These are phyloP conservation scores for Jamesozyma rosinii DNA, from an alignment of 805 yeast genomes.

Conservation along the genomic window DNA sequence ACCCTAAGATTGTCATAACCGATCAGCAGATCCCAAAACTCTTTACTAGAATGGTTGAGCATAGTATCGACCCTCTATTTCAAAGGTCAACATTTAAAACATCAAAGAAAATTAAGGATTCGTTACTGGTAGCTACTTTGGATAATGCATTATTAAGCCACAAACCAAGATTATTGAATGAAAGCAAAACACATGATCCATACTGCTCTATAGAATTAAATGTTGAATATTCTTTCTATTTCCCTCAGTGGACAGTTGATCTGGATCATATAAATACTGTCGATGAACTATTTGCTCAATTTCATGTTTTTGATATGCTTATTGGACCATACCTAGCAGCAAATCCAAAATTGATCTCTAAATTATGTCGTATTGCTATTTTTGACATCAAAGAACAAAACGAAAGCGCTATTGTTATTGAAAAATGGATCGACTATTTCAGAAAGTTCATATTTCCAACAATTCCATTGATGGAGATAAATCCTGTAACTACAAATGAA, in stretches of 20 bases:
- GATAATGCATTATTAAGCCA: constrained; percentile 14
- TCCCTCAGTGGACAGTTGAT: constrained; percentile 39
- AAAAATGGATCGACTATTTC: constrained; percentile 50
- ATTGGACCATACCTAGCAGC: constrained; percentile 48
- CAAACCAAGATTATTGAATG: constrained; percentile 13
- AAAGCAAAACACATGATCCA: constrained; percentile 11
- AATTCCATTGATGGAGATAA: constrained; percentile 42
- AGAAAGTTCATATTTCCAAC: constrained; percentile 63
- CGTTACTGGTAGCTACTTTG: constrained; percentile 5
- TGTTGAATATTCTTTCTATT: constrained; percentile 33
- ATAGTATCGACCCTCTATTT: constrained; percentile 40
- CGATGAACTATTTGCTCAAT: constrained; percentile 35
- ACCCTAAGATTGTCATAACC: constrained; percentile 51
- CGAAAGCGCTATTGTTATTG: constrained; percentile 11
- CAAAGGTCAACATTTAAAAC: background rate
- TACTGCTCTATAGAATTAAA: constrained; percentile 9
- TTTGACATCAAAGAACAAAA: constrained; percentile 27
- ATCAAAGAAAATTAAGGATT: background rate
- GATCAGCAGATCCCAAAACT: constrained; percentile 41
- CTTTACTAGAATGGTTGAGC: constrained; percentile 42
- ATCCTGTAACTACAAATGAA: constrained; percentile 52
- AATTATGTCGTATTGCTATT: constrained; percentile 52
- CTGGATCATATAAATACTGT: constrained; percentile 33
- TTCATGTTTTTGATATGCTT: constrained; percentile 25
- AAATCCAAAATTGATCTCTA: constrained; percentile 41